These are phyloP conservation scores for Cercophora samala DNA, from an alignment of 495 filamentous ascomycete species.

Conservation along the genomic window DNA sequence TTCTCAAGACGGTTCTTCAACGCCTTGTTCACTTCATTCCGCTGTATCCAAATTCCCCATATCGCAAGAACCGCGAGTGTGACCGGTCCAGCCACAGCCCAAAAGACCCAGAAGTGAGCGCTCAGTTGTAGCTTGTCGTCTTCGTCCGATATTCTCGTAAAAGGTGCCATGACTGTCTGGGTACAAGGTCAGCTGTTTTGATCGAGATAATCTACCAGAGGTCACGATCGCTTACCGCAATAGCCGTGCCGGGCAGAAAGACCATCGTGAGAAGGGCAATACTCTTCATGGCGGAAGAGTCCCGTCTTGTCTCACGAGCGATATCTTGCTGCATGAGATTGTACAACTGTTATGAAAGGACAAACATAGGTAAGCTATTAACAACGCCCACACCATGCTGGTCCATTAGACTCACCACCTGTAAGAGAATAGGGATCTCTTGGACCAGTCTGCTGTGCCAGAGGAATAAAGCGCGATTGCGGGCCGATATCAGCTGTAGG, in stretches of 20 bases:
- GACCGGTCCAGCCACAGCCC: background rate
- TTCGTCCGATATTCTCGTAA: background rate
- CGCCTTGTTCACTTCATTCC: background rate
- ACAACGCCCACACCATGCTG: no score
- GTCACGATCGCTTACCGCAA: background rate
- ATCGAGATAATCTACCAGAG: background rate
- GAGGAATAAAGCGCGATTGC: background rate
- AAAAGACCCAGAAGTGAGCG: background rate
- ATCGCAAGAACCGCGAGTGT: background rate
- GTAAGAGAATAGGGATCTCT: background rate
- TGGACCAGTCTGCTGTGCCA: background rate
- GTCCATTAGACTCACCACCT: background rate
- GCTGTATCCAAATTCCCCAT: background rate
- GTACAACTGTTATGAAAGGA: background rate
- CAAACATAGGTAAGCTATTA: no score
- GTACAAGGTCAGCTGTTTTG: background rate
- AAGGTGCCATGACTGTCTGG: slow-evolving; percentile 5
- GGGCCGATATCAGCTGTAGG: background rate
- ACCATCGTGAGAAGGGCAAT: background rate
- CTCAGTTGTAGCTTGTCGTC: background rate
- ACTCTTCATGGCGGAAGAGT: slow-evolving; percentile 6
- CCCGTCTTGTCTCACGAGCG: slow-evolving; percentile 2
- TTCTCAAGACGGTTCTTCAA: background rate
- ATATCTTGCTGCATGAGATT: slow-evolving; percentile 8
- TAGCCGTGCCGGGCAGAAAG: background rate